Evolutionary conservation across 306 rosid genomes (phyloP).

Genomic region (cucumber (Cucumis sativus)): Cucumber_9930_V3 NC_026656.2:17108501-17109000

Average conservation of each 20-base stretch:
- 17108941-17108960: neutral
- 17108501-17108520: neutral
- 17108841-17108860: neutral
- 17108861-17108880: neutral
- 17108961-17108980: neutral
- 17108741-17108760: neutral
- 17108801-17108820: neutral
- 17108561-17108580: neutral
- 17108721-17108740: neutral
- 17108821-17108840: neutral
- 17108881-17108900: neutral
- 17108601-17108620: too few relatives aligned
- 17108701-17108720: too few relatives aligned
- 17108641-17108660: neutral
- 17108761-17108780: neutral
- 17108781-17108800: neutral
- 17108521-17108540: neutral
- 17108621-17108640: neutral
- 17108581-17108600: neutral
- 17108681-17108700: neutral
- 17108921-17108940: neutral
- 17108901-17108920: neutral
- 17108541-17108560: neutral
- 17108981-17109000: neutral
- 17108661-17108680: too few relatives aligned